Evolutionary conservation across 176 grass and related monocot genomes (phyloP).

Genomic region (Zizania latifolia): DNA sequence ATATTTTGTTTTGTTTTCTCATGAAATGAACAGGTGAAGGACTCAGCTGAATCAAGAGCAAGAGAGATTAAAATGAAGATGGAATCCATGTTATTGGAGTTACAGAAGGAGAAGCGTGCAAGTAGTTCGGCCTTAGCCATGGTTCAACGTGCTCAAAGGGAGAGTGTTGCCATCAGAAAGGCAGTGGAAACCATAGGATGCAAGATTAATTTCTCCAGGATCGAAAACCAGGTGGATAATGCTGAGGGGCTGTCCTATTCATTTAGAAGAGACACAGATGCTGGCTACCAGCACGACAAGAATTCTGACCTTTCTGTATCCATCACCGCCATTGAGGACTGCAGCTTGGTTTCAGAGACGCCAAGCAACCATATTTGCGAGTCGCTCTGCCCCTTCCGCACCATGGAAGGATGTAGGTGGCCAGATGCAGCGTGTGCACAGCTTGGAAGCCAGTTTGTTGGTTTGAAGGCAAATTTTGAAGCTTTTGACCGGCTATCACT

Average conservation of each 20-base stretch:
- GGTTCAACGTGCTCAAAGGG: constrained; percentile 52
- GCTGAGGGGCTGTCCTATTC: constrained; percentile 38
- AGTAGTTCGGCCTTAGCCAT: constrained; percentile 49
- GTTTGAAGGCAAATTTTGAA: constrained; percentile 93
- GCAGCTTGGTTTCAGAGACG: constrained; percentile 38
- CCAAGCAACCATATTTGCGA: constrained; percentile 54
- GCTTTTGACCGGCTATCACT: constrained; percentile 80
- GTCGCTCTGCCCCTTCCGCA: constrained; percentile 66
- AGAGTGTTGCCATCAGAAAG: constrained; percentile 66
- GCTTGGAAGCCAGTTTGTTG: constrained; percentile 86
- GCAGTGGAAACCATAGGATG: constrained; percentile 84
- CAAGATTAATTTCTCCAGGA: constrained; percentile 54
- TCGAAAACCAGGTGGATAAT: constrained; percentile 32
- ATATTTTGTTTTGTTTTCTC: constrained; percentile 10
- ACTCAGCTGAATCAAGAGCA: constrained; percentile 49
- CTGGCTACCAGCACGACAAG: constrained; percentile 34
- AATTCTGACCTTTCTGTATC: constrained; percentile 57
- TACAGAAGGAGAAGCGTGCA: constrained; percentile 55
- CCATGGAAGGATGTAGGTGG: constrained; percentile 87
- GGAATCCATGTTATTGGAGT: constrained; percentile 48
- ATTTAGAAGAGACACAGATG: constrained; percentile 30
- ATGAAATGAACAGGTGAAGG: constrained; percentile 53
- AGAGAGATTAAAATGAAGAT: constrained; percentile 55
- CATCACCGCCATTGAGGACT: constrained; percentile 84
- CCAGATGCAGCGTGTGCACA: constrained; percentile 75